Percentiles rank a stretch among this genome's conserved stretches.
phyloP scores from a whole-genome alignment of 805 yeast genomes.

The Tetrapisispora taiwanensis region DNA sequence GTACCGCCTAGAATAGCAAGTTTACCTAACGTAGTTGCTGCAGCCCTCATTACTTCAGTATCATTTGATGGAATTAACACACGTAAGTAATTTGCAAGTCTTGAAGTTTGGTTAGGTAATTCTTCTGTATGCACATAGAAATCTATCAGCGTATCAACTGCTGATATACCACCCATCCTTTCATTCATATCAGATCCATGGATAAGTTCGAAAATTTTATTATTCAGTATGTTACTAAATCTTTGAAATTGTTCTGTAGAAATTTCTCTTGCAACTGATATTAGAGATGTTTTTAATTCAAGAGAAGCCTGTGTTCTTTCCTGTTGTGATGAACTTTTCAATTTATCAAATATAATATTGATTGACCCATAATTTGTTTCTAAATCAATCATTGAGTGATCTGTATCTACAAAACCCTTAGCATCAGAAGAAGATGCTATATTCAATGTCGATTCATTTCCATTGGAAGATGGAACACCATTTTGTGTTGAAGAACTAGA shows the following conservation, averaged over 20 bases:
- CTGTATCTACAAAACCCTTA: conserved; percentile 13
- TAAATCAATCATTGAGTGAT: conserved; percentile 16
- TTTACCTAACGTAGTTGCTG: conserved; percentile 80
- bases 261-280: conserved; percentile 66
- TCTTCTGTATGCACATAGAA: conserved; percentile 78
- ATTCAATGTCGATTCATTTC: conserved; percentile 11
- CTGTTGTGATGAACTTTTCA: conserved; percentile 28
- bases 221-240: conserved; percentile 77
- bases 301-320: conserved; percentile 46
- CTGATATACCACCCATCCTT: conserved; percentile 82
- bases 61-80: conserved; percentile 75
- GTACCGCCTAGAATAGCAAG: conserved; percentile 85
- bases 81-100: conserved; percentile 82
- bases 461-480: conserved; percentile 2
- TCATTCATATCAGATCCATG: conserved; percentile 63
- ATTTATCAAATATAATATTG: conserved; percentile 29
- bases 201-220: conserved; percentile 74
- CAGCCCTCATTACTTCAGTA: conserved; percentile 72
- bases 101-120: conserved; percentile 75
- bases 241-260: conserved; percentile 73
- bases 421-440: conserved; percentile 11
- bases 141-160: conserved; percentile 79
- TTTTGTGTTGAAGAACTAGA: conserved; percentile 15
- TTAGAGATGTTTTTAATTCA: conserved; percentile 60
- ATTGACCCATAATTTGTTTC: conserved; percentile 26